Evolutionary conservation across 495 filamentous ascomycete genomes (phyloP).

Genomic region (Podospora australis): DNA sequence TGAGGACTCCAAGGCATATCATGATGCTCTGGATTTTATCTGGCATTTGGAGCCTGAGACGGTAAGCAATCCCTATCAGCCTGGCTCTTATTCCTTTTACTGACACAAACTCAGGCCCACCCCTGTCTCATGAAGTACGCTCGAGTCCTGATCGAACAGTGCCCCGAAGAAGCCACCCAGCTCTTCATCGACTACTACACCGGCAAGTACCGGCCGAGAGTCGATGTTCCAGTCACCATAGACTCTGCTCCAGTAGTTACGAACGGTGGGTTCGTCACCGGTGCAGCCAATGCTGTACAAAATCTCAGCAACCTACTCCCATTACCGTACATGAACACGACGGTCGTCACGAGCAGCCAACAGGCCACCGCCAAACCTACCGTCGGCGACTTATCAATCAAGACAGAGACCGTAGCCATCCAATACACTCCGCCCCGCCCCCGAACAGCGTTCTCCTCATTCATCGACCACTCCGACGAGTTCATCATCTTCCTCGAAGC

Average conservation of each 20-base stretch:
- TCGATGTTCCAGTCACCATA: conserved; percentile 49
- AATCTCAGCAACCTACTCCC: conserved; percentile 79
- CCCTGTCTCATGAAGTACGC: conserved; percentile 92
- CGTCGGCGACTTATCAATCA: conserved; percentile 26
- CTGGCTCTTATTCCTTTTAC: not conserved
- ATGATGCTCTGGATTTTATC: conserved; percentile 84
- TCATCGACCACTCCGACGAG: conserved; percentile 86
- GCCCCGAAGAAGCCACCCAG: conserved; percentile 68
- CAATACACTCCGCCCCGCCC: conserved; percentile 69
- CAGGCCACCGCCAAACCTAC: conserved; percentile 34
- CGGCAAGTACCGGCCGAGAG: conserved; percentile 68
- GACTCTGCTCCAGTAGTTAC: conserved; percentile 38
- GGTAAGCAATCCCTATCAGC: conserved; percentile 45
- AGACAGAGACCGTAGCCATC: conserved; percentile 23
- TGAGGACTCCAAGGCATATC: conserved; percentile 85
- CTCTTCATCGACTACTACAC: conserved; percentile 93
- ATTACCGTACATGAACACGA: conserved; percentile 73
- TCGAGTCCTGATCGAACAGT: conserved; percentile 78
- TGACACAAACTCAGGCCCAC: conserved; percentile 55
- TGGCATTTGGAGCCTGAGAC: conserved; percentile 78
- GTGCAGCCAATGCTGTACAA: conserved; percentile 65
- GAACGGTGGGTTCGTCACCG: conserved; percentile 46
- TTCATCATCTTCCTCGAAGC: conserved; percentile 90
- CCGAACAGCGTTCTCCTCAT: conserved; percentile 88
- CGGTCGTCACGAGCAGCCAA: conserved; percentile 36